phyloP scores from a whole-genome alignment of 129 eudicot species.

The Flaveria linearis region DNA sequence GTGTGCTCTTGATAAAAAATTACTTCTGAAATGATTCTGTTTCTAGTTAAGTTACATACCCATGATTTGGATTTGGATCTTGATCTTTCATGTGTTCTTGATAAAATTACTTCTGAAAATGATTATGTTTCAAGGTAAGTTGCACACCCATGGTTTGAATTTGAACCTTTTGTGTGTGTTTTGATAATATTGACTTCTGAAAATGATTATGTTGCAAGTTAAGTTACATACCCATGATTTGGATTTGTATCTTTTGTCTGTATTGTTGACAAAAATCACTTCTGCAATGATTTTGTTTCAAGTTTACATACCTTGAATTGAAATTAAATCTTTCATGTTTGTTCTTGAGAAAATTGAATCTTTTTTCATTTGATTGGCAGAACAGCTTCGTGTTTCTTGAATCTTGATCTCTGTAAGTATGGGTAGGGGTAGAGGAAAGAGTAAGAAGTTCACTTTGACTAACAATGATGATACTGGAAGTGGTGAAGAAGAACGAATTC shows the following conservation, averaged over 20 bases:
- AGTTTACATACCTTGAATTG: constrained; percentile 16
- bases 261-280: neutral
- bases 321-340: neutral
- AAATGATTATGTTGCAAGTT: too few species aligned
- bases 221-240: too few species aligned
- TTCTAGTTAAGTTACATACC: too few species aligned
- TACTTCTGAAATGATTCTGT: too few species aligned
- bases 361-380: constrained; percentile 37
- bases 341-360: constrained; percentile 3
- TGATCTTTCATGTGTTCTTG: too few species aligned
- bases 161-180: too few species aligned
- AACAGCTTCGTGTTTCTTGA: constrained; percentile 29
- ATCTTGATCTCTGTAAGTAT: constrained; percentile 42
- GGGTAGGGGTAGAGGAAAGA: constrained; percentile 78
- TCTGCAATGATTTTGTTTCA: constrained; percentile 1
- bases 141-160: too few species aligned
- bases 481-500: constrained; percentile 74
- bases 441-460: constrained; percentile 50
- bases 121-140: too few species aligned
- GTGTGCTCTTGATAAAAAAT: too few species aligned
- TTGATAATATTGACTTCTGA: too few species aligned
- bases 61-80: too few species aligned
- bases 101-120: constrained; percentile 1
- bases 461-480: constrained; percentile 65
- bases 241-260: too few species aligned